Percentiles rank a stretch among this genome's conserved stretches.
phyloP scores from a whole-genome alignment of 1,284 basidiomycete genomes.

The Inonotus obliquus region DNA sequence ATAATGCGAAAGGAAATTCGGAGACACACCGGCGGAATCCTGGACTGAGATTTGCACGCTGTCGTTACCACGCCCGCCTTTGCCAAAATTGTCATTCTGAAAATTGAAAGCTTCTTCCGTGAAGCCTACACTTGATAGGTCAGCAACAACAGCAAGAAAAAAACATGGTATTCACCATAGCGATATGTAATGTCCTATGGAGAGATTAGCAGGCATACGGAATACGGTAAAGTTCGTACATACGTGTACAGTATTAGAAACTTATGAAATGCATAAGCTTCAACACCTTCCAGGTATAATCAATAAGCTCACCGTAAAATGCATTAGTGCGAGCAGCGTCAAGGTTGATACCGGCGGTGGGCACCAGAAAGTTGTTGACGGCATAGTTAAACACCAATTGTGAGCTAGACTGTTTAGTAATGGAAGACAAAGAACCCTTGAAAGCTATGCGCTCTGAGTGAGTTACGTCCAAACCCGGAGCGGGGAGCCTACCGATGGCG shows the following conservation, averaged over 20 bases:
- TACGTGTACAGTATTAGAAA: constrained; percentile 7
- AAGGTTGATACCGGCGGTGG: constrained; percentile 33
- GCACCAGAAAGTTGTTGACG: constrained; percentile 24
- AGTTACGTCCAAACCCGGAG: neutral
- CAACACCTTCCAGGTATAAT: neutral
- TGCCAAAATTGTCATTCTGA: constrained; percentile 40
- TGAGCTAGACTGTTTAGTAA: constrained; percentile 29
- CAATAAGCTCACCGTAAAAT: constrained; percentile 35
- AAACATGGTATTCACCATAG: neutral
- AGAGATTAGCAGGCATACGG: constrained; percentile 17
- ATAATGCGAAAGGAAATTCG: neutral
- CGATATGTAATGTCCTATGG: constrained; percentile 46
- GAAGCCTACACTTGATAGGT: constrained; percentile 22
- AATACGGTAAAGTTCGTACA: neutral
- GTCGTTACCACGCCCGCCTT: constrained; percentile 38
- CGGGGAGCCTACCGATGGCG: neutral
- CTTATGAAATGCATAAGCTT: neutral
- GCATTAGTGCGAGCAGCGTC: constrained; percentile 45
- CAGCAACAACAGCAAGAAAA: neutral
- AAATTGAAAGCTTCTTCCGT: constrained; percentile 41
- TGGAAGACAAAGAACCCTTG: constrained; percentile 29
- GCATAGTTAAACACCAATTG: constrained; percentile 38
- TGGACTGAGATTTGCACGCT: constrained; percentile 39
- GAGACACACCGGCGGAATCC: constrained; percentile 23
- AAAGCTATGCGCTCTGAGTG: constrained; percentile 26